Evolutionary conservation across 768 basidiomycete species (phyloP).

Genomic region (Leccinum broughii): DNA sequence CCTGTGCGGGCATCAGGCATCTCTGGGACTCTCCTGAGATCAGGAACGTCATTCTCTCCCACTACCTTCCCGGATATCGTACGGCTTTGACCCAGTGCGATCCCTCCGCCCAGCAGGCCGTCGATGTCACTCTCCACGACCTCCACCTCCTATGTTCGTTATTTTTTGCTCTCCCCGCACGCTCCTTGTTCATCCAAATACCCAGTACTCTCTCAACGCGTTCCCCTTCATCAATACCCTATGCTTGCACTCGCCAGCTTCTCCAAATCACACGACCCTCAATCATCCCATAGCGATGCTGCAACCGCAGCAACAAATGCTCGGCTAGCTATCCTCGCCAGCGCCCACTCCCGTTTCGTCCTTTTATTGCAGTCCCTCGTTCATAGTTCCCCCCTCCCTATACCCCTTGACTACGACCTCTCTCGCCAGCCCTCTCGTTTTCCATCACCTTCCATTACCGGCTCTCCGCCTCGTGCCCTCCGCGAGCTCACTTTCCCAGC

Average conservation of each 20-base stretch:
- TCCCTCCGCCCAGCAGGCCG: constrained; percentile 40
- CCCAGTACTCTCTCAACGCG: constrained; percentile 63
- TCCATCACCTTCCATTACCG: constrained; percentile 14
- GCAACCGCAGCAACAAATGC: constrained; percentile 22
- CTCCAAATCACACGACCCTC: constrained; percentile 35
- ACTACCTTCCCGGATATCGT: constrained; percentile 60
- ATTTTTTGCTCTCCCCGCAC: constrained; percentile 10
- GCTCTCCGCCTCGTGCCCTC: constrained; percentile 33
- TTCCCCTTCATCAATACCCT: constrained; percentile 70
- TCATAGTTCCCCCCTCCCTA: constrained; percentile 54
- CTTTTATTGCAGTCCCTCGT: constrained; percentile 72
- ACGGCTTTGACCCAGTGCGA: constrained; percentile 44
- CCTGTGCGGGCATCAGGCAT: constrained; percentile 36
- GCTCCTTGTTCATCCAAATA: constrained; percentile 7
- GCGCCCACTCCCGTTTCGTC: constrained; percentile 73
- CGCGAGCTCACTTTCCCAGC: constrained; percentile 74
- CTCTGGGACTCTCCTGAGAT: constrained; percentile 35
- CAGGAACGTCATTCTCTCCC: constrained; percentile 41
- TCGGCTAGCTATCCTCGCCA: constrained; percentile 49
- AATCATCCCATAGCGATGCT: constrained; percentile 33
- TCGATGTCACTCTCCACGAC: constrained; percentile 57
- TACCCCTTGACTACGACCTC: constrained; percentile 47
- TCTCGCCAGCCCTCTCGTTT: constrained; percentile 29
- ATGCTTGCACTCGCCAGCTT: constrained; percentile 61
- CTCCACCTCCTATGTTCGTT: constrained; percentile 66